phyloP scores from a whole-genome alignment of 345 rosid genomes.

The Sonneratia alba region DNA sequence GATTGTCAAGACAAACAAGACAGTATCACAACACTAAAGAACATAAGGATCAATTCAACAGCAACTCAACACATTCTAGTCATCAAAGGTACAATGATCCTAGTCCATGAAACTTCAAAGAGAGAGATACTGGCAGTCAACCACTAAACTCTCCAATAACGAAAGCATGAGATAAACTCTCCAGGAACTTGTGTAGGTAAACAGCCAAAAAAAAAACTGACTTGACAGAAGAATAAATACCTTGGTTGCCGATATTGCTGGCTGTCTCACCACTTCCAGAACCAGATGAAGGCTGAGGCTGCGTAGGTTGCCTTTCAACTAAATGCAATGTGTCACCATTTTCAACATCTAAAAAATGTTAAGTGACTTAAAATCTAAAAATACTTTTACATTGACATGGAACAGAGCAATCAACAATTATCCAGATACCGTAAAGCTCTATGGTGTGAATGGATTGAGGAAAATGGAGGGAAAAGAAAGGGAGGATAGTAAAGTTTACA shows the following conservation, averaged over 20 bases:
- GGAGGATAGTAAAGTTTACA: too few species aligned
- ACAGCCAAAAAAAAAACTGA: not conserved
- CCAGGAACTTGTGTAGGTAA: not conserved
- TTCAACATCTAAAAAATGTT: conserved; percentile 66
- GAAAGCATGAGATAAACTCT: not conserved
- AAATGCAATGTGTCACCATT: conserved; percentile 88
- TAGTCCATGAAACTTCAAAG: not conserved
- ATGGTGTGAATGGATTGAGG: too few species aligned
- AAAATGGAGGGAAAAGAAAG: too few species aligned
- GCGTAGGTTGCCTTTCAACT: conserved; percentile 74
- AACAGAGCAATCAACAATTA: not conserved
- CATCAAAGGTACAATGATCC: not conserved
- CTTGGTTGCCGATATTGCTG: conserved; percentile 34
- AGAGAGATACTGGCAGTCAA: not conserved
- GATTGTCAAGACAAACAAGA: not conserved
- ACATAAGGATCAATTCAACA: not conserved
- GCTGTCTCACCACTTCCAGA: conserved; percentile 43
- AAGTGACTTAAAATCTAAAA: conserved; percentile 17
- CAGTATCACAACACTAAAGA: not conserved
- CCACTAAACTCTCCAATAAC: not conserved
- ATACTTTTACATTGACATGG: not conserved
- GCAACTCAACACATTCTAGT: not conserved
- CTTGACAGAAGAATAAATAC: conserved; percentile 15
- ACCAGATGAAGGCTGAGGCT: conserved; percentile 42
- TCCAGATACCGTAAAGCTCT: not conserved